Conservation (phyloP, 176 grass and related monocot species). For the Triticum monococcum region DNA sequence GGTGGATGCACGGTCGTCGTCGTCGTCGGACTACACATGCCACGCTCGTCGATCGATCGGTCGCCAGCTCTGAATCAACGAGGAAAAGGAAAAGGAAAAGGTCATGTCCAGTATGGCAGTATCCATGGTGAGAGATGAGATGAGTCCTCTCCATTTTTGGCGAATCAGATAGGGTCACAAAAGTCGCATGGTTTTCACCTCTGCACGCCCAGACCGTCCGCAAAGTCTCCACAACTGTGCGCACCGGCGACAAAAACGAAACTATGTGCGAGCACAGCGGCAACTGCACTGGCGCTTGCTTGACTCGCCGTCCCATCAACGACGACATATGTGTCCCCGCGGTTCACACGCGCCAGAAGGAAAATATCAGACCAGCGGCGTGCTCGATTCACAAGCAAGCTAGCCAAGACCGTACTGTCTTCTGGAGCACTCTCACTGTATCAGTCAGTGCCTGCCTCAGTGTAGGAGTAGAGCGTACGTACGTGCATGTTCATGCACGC, state of each 20-base stretch:
- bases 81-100: neutral
- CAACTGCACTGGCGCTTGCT: neutral
- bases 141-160: too few relatives aligned
- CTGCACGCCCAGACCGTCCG: neutral
- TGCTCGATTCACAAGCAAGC: neutral
- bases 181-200: too few relatives aligned
- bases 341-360: neutral
- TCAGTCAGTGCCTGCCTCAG: neutral
- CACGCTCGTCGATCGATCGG: neutral
- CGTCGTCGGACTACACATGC: neutral
- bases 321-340: neutral
- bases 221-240: neutral
- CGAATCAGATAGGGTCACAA: too few relatives aligned
- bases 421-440: neutral
- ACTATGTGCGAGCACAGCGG: neutral
- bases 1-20: neutral
- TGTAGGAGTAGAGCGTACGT: neutral
- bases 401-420: neutral
- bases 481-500: too few relatives aligned
- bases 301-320: neutral
- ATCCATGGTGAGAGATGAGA: too few relatives aligned
- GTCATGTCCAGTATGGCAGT: neutral
- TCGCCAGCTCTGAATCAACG: neutral
- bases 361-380: too few relatives aligned
- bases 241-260: neutral